A percentile compares a stretch with the other conserved stretches of the same genome.
These are phyloP conservation scores for Rhytidhysteron rufulum DNA, from an alignment of 2,329 filamentous ascomycete genomes.

Conservation along the genomic window DNA sequence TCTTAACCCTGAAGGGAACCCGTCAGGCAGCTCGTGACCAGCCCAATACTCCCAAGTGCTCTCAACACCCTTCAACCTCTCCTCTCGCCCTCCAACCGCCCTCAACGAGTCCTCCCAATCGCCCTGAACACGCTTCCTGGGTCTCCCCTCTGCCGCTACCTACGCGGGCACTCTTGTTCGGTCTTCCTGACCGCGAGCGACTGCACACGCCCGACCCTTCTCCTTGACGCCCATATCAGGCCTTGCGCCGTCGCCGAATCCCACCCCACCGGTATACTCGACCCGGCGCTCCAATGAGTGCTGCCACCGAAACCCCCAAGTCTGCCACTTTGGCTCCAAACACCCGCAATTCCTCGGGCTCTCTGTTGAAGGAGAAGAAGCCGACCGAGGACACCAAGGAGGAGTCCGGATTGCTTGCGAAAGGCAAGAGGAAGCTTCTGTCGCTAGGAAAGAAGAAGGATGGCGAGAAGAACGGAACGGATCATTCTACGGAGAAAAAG, in stretches of 20 bases:
- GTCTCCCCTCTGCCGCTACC: neutral
- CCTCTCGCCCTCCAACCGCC: neutral
- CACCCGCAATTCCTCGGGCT: slow-evolving; percentile 15
- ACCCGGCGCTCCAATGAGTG: slow-evolving; percentile 16
- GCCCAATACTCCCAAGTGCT: too few species aligned
- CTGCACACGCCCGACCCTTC: neutral
- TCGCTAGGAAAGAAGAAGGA: slow-evolving; percentile 35
- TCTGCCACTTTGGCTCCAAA: slow-evolving; percentile 10
- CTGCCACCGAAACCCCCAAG: slow-evolving; percentile 15
- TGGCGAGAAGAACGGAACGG: slow-evolving; percentile 11
- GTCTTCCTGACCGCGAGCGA: too few species aligned
- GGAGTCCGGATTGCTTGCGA: slow-evolving; percentile 19
- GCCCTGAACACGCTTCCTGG: neutral
- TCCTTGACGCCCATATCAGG: neutral
- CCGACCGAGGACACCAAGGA: slow-evolving; percentile 16
- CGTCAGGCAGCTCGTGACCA: too few species aligned
- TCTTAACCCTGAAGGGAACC: too few species aligned
- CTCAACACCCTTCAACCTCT: neutral
- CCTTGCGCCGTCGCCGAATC: neutral
- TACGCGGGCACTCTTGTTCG: too few species aligned
- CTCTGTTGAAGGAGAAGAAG: slow-evolving; percentile 18
- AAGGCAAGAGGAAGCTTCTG: slow-evolving; percentile 35
- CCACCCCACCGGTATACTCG: neutral
- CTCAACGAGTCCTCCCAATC: neutral
- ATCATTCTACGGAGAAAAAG: slow-evolving; percentile 1